Base-by-base conservation (phyloP, 208 protist species). In the Trypanosomatidae sp. region DNA sequence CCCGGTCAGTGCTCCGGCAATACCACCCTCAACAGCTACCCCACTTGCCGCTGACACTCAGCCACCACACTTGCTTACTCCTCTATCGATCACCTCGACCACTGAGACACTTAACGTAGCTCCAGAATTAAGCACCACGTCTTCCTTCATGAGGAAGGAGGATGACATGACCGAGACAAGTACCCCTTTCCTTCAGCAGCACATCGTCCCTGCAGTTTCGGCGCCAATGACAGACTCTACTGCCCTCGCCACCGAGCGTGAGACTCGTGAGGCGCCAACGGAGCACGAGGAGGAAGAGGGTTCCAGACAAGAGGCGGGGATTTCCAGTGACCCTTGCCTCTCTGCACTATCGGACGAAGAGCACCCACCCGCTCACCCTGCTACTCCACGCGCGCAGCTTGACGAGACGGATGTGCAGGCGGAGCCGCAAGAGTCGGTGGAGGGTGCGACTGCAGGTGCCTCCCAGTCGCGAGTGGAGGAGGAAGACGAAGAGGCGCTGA, bases 261-360 rank as follows among this genome's bases (percentile, higher is more conserved):
- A 19, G 55, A 22, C 22, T 49, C 53, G n/a, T 7, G 64, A 55
- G 30, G 53, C 22, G 13, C 3, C 56, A 66, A 25, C 25, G 17
- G 66, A 69, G 25, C 43, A 58, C 19, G 66, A 69, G 50, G 66
- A 69, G 65, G 13, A n/a, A 9, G 65, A 69, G 65, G 28, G 22
- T 10, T 17, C 43, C 39, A 50, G 41, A 33, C 43, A 67, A 39
- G 41, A 50, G 28, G 64, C 41, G 28, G 64, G 17, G 33, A 15
- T 28, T n/a, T 65, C 39, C 17, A 39, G 39, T 10, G 39, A 46
- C 39, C 46, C 36, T 6, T 19, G 60, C 22, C 17, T 22, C 39
- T 47, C 60, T 46, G 36, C 12, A 19, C 19, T 13, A 28, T 44
- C 9, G 41, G 60, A 46, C 19, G 60, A 65, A 65, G 39, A 47